Conservation (phyloP, 371 early-diverging fungal genomes). For the Phascolomyces articulosus region DNA sequence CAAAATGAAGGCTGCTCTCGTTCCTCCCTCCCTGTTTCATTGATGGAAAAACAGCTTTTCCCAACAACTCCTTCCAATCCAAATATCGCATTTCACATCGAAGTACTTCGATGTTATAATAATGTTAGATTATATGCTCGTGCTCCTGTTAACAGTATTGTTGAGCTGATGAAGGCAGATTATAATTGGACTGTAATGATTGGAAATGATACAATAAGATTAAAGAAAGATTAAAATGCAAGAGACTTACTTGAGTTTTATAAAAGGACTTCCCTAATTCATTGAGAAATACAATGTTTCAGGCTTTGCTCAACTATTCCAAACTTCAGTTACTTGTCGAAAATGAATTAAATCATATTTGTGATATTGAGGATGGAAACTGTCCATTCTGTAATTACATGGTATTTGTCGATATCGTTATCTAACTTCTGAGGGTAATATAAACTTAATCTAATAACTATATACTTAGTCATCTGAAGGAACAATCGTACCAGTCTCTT, state of each 20-base stretch:
- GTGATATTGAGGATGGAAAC: neutral
- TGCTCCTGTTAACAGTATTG: neutral
- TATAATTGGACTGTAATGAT: neutral
- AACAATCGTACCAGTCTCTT: neutral
- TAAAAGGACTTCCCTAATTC: neutral
- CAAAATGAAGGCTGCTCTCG: too few species aligned
- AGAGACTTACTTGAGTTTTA: neutral
- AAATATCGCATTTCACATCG: neutral
- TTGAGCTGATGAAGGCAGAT: neutral
- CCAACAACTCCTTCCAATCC: too few species aligned
- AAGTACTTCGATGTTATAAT: neutral
- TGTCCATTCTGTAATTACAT: neutral
- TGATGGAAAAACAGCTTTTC: neutral
- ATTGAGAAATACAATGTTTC: neutral
- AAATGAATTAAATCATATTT: neutral
- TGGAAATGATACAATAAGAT: too few species aligned
- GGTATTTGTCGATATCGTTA: neutral
- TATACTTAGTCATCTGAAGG: neutral
- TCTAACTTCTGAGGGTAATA: too few species aligned
- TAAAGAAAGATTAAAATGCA: neutral
- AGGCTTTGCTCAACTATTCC: neutral
- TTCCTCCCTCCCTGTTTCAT: neutral
- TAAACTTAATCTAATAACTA: neutral
- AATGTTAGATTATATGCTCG: neutral
- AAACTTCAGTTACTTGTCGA: neutral